Base-by-base conservation (phyloP, 805 yeast genomes). In the Yamadazyma akitaensis region DNA sequence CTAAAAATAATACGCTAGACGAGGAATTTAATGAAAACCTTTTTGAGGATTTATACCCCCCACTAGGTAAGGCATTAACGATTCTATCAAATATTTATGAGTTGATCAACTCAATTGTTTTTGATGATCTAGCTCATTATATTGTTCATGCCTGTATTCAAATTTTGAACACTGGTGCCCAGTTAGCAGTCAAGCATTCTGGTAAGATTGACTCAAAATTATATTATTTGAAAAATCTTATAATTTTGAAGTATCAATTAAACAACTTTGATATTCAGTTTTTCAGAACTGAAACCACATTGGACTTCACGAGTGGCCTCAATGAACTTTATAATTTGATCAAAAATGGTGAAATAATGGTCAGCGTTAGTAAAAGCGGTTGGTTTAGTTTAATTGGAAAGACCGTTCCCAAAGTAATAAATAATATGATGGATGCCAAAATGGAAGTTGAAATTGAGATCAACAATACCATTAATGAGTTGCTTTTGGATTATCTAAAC, bases 71-170 rank as follows among this genome's bases (percentile, higher is more conserved):
- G 46, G 83, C 96, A 0, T 66, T 90, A 37, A 76, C 84, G 0
- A 65, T 92, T 5, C 67, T 91, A 26, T 82, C 89, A 30, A 85
- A 81, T 59, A 84, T 91, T 18, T 88, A 88, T 59, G 95, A 88
- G 56, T 70, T 90, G 56, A 78, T 92, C 32, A 84, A 84, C 53
- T 81, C 91, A 2, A 68, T 76, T 11, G 86, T 89, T 1, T 92
- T 91, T 66, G 96, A 89, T 61, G 96, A 88, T 58, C 67, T 91
- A 53, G 96, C 97, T 0, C 96, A 89, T 61, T 81, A 85, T 47
- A 82, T 89, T 43, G 86, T 92, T 3, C 96, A 88, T 59, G 77
- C 85, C 37, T 84, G 94, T 55, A 77, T 89, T 32, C 57, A 67
- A 13, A 80, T 94, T 6, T 64, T 89, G 54, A 76, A 77, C 46